Conservation (phyloP, 1,139 yeast genomes). For the Sugiyamaella sp. region DNA sequence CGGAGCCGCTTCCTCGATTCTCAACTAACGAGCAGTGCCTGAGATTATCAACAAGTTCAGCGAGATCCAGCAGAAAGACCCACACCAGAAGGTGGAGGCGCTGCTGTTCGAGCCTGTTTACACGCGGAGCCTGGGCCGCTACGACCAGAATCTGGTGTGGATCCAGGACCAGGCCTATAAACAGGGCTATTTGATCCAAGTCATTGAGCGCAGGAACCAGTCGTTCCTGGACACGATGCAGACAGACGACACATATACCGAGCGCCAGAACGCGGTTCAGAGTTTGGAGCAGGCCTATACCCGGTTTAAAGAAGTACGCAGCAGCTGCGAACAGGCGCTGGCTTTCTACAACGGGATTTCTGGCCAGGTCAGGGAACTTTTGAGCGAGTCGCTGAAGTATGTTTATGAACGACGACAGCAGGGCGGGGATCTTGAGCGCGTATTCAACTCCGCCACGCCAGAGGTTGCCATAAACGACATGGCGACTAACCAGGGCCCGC, state of each 20-base stretch:
- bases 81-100: constrained; percentile 35
- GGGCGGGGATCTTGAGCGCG: constrained; percentile 53
- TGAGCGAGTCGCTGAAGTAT: constrained; percentile 56
- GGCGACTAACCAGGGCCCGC: constrained; percentile 7
- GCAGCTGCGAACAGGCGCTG: constrained; percentile 68
- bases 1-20: no score
- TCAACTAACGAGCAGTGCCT: constrained; percentile 30
- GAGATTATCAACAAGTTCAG: constrained; percentile 32
- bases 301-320: constrained; percentile 57
- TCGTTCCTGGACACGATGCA: constrained; percentile 43
- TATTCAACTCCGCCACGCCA: constrained; percentile 11
- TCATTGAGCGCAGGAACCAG: constrained; percentile 49
- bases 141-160: constrained; percentile 48
- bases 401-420: constrained; percentile 57
- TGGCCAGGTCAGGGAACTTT: constrained; percentile 52
- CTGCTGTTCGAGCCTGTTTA: constrained; percentile 40
- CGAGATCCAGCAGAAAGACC: constrained; percentile 28
- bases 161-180: constrained; percentile 46
- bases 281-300: constrained; percentile 56
- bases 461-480: constrained; percentile 2
- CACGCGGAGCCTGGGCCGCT: constrained; percentile 38
- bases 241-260: constrained; percentile 40
- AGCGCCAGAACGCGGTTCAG: constrained; percentile 56
- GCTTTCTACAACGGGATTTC: constrained; percentile 69
- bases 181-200: constrained; percentile 51